Evolutionary conservation across 148 eudicot species (phyloP).

Genomic region (Vaccinium corymbosum): DNA sequence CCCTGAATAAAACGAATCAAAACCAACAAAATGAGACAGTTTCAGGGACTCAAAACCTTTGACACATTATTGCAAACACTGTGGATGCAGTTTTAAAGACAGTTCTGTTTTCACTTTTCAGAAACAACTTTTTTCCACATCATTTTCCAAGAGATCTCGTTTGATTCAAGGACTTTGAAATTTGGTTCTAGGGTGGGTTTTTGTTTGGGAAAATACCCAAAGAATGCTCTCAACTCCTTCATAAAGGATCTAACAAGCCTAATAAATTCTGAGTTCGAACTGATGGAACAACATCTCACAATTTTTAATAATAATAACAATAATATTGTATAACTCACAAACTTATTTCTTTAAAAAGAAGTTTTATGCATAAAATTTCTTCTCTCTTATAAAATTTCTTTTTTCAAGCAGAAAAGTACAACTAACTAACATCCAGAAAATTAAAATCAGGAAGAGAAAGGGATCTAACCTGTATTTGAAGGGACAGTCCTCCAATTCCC

Average conservation of each 20-base stretch:
- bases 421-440: not conserved
- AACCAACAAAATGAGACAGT: not conserved
- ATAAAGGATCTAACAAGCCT: not conserved
- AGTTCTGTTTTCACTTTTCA: not conserved
- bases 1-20: constrained; percentile 31
- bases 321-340: not conserved
- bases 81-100: not conserved
- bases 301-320: not conserved
- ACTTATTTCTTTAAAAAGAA: not conserved
- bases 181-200: not conserved
- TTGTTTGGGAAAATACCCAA: not conserved
- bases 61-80: not conserved
- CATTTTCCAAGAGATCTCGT: not conserved
- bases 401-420: not conserved
- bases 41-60: not conserved
- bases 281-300: not conserved
- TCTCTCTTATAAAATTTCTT: no score
- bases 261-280: not conserved
- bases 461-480: constrained; percentile 57
- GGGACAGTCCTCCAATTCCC: constrained; percentile 96
- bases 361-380: not conserved
- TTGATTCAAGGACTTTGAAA: not conserved
- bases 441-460: not conserved
- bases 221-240: not conserved
- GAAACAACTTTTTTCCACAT: not conserved